These are phyloP conservation scores for Chionographis japonica DNA, from an alignment of 106 monocot species.

Conservation along the genomic window DNA sequence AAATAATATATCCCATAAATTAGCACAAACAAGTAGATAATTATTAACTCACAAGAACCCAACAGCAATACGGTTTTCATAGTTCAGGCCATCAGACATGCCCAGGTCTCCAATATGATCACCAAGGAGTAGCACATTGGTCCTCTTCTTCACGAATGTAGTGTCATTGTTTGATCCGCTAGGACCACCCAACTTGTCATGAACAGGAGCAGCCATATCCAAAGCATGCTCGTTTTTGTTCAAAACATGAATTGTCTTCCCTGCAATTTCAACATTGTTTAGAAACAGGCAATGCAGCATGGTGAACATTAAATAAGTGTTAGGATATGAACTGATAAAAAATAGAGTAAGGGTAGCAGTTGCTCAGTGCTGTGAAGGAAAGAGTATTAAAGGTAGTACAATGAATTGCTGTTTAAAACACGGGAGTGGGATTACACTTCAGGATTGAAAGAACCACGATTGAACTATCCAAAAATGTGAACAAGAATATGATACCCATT, in stretches of 20 bases:
- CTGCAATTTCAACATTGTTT: conserved; percentile 19
- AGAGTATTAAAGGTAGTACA: too few species aligned
- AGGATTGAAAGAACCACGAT: too few species aligned
- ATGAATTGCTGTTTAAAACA: too few species aligned
- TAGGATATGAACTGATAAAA: too few species aligned
- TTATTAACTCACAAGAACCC: conserved; percentile 68
- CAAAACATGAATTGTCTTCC: conserved; percentile 85
- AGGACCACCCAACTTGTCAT: conserved; percentile 49
- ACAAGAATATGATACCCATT: too few species aligned
- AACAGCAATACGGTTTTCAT: conserved; percentile 75
- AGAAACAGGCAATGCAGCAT: neutral
- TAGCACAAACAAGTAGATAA: neutral
- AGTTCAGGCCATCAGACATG: conserved; percentile 82
- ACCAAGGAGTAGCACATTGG: conserved; percentile 74
- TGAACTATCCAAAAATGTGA: too few species aligned
- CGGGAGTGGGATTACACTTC: too few species aligned
- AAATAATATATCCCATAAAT: neutral
- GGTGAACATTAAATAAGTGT: neutral
- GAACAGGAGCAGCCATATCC: conserved; percentile 76
- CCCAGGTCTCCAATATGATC: conserved; percentile 83
- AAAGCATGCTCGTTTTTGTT: conserved; percentile 90
- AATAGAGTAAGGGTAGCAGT: too few species aligned
- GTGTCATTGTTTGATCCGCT: conserved; percentile 42
- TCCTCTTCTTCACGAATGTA: conserved; percentile 51
- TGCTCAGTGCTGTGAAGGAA: too few species aligned